Percentiles rank a stretch among this genome's conserved stretches.
Conservation (phyloP, 2,329 filamentous ascomycete species). For the Monilinia vaccinii-corymbosi region DNA sequence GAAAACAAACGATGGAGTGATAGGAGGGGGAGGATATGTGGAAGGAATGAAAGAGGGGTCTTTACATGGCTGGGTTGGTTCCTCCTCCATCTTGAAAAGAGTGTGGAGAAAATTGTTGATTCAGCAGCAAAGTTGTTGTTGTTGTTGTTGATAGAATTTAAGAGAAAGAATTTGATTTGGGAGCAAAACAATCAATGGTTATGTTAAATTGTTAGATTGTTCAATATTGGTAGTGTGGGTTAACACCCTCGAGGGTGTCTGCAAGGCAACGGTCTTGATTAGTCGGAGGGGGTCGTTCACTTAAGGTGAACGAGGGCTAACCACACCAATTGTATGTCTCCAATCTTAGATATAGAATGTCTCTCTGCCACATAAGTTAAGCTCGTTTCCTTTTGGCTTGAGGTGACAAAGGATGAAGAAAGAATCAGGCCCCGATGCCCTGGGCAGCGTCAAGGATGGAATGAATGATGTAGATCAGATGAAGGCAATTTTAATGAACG, state of each 20-base stretch:
- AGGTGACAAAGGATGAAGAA: neutral
- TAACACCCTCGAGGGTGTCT: neutral
- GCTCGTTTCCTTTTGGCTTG: neutral
- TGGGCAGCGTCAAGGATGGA: neutral
- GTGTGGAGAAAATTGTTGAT: conserved; percentile 8
- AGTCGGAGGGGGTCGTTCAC: neutral
- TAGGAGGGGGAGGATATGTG: neutral
- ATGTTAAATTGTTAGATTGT: neutral
- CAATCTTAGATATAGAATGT: neutral
- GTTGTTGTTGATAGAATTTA: conserved; percentile 5
- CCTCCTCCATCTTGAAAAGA: conserved; percentile 23
- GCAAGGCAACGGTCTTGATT: conserved; percentile 12
- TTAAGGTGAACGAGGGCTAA: neutral
- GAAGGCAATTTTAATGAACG: neutral
- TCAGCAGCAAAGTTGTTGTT: conserved; percentile 7
- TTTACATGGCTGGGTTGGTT: conserved; percentile 27
- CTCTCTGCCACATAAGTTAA: neutral
- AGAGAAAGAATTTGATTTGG: conserved; percentile 1
- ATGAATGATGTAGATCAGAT: neutral
- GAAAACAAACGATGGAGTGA: neutral
- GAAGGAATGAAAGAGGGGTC: neutral
- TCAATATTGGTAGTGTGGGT: neutral
- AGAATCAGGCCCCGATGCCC: neutral
- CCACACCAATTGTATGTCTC: neutral
- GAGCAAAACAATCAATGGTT: neutral